These are phyloP conservation scores for Phytophthora citrophthora DNA, from an alignment of 352 stramenopile genomes.

Conservation along the genomic window DNA sequence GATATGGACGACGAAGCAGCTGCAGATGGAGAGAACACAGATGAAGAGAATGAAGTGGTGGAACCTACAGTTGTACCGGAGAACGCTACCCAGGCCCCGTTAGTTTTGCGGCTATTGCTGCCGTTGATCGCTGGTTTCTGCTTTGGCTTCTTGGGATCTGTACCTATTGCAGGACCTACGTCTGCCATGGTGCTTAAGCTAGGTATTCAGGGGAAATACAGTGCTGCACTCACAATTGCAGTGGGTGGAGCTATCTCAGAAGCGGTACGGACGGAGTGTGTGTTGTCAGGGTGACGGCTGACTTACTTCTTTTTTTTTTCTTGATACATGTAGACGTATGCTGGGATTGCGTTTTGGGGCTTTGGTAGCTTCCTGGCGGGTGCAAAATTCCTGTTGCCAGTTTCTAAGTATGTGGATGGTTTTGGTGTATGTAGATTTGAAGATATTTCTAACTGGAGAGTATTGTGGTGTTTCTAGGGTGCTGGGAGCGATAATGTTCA, in stretches of 20 bases:
- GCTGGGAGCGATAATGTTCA: slow-evolving; percentile 87
- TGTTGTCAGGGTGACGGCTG: background rate
- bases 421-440: background rate
- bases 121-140: slow-evolving; percentile 80
- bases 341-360: slow-evolving; percentile 89
- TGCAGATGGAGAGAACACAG: background rate
- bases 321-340: slow-evolving; percentile 68
- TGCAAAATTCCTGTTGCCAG: slow-evolving; percentile 80
- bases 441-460: slow-evolving; percentile 3
- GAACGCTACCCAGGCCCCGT: slow-evolving; percentile 31
- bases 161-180: slow-evolving; percentile 83
- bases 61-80: background rate
- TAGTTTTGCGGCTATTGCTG: slow-evolving; percentile 68
- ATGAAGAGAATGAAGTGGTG: background rate
- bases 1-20: slow-evolving; percentile 17
- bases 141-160: slow-evolving; percentile 88
- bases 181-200: slow-evolving; percentile 90
- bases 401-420: slow-evolving; percentile 77
- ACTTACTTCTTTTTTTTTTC: slow-evolving; percentile 14
- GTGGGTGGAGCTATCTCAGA: slow-evolving; percentile 85
- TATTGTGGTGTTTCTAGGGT: slow-evolving; percentile 45
- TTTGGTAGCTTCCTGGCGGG: slow-evolving; percentile 90
- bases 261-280: slow-evolving; percentile 48
- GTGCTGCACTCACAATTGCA: slow-evolving; percentile 78
- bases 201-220: slow-evolving; percentile 89